Base-by-base conservation (phyloP, 2,329 filamentous ascomycete genomes). In the Parafenestella ontariensis region DNA sequence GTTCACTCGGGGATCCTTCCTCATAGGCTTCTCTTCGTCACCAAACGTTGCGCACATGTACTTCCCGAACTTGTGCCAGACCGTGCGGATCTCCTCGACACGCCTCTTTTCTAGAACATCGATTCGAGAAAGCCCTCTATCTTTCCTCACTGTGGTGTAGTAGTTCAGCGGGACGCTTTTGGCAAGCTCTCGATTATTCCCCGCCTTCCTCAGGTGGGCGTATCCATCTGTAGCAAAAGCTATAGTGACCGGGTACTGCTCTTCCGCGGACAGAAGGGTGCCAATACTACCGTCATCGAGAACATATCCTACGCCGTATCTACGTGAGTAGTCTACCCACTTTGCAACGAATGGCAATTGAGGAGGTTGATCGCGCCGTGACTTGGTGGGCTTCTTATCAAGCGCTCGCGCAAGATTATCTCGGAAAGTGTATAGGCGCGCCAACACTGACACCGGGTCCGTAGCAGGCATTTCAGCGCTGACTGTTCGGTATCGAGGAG, bases 241-340 rank as follows among this genome's bases (percentile, higher is more conserved):
- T 62, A 89, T 89, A 3, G 88, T 89, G 0, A 90, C 89, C 0
- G 89, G 89, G 24, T 77, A 63, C 21, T 65, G 71, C 40, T 73
- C 62, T 17, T 77, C 77, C n/a, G 78, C 80, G 49, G 81, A 82
- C 57, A 81, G 76, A 48, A 84, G 76, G 37, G 89, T 92, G 15
- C 90, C 91, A 18, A 93, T 87, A 58, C 87, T 92, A 26, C 91
- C 90, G 61, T 94, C 89, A 58, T 91, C 91, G 49, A 95, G 79
- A 53, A 94, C 91, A 68, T 94, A 95, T 31, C 91, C 91, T 15
- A 95, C 82, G 11, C 91, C 91, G 72, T 92, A 92, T 72, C 92
- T 92, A 75, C 92, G 91, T 54, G 90, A 92, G 74, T 95, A 95
- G 72, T 95, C 91, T 6, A 95, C 91, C 91, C 91, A 95, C 70